These are phyloP conservation scores for Naematelia encephala DNA, from an alignment of 768 basidiomycete species.

Conservation along the genomic window DNA sequence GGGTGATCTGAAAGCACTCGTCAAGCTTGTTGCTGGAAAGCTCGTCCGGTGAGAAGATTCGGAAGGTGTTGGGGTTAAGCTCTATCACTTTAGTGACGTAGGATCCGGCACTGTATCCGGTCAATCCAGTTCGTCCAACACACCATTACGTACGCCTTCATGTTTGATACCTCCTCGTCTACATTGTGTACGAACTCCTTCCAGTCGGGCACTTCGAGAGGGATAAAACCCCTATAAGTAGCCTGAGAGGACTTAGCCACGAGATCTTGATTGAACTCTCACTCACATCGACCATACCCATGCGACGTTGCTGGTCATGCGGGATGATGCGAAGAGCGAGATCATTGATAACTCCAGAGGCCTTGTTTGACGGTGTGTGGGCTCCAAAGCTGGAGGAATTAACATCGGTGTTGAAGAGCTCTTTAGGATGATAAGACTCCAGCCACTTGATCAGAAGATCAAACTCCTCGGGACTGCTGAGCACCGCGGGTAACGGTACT, in stretches of 20 bases:
- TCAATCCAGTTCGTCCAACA: conserved; percentile 21
- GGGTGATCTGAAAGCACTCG: conserved; percentile 62
- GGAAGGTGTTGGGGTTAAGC: conserved; percentile 72
- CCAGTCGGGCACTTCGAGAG: conserved; percentile 69
- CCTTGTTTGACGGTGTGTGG: conserved; percentile 25
- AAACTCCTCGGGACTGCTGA: conserved; percentile 64
- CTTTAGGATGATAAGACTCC: conserved; percentile 63
- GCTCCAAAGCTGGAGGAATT: conserved; percentile 22
- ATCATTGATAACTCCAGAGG: conserved; percentile 37
- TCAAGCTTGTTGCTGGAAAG: conserved; percentile 84
- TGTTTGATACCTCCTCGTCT: conserved; percentile 67
- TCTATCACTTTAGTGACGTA: conserved; percentile 53
- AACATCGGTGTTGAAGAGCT: conserved; percentile 60
- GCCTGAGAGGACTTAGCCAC: conserved; percentile 51
- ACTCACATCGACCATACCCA: conserved; percentile 61
- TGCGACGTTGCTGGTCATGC: conserved; percentile 46
- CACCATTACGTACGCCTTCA: conserved; percentile 57
- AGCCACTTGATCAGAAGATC: conserved; percentile 68
- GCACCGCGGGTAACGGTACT: conserved; percentile 74
- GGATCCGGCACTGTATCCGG: conserved; percentile 41
- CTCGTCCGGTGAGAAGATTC: conserved; percentile 89
- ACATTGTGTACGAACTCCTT: conserved; percentile 56
- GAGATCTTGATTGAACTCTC: not conserved
- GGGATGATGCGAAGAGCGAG: conserved; percentile 47
- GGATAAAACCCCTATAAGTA: conserved; percentile 61